Base-by-base conservation (phyloP, 2,329 filamentous ascomycete genomes). In the Incumbomyces lentus region DNA sequence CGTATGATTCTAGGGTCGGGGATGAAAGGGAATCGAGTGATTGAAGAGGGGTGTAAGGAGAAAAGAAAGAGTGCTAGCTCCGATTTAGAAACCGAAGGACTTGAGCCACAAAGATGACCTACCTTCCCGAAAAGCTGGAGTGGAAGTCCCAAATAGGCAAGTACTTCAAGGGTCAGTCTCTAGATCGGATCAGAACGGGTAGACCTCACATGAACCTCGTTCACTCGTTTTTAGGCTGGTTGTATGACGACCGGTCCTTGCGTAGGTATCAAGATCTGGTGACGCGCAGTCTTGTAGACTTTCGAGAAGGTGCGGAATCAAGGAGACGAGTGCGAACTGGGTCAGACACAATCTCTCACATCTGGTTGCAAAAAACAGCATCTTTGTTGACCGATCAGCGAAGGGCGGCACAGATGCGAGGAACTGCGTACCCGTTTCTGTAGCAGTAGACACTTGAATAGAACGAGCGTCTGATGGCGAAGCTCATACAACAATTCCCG, bases 271-370 rank as follows among this genome's bases (percentile, higher is more conserved):
- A 63, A 96, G 77, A 37, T 89, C 83, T n/a, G 92, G 92, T 60
- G 95, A 88, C 41, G 92, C 90, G 59, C 86, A 93, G 67, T 98
- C 92, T 66, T 93, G 82, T n/a, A 98, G 76, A 58, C 84, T 87
- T 59, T 86, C 81, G 59, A 96, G 81, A 48, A 98, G 78, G 49
- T 89, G 88, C 39, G 92, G 92, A 69, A 98, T 93, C 59, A 98
- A 73, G 44, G 90, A 95, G 57, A 98, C 83, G 38, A 98, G 76
- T 36, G 90, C 92, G 69, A 96, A 98, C 65, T 98, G 92, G 68
- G 95, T 89, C 85, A 96, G 94, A 75, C 92, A 98, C 56, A 98
- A 71, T 54, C 85, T 78, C 66, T 98, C 92, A 65, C 92, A 96
- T 58, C 88, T 81, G n/a, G 90, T 88, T 52, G 92, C 89, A 59